A percentile compares a stretch with the other conserved stretches of the same genome.
Conservation (phyloP, 768 basidiomycete species). For the Russula abietina region DNA sequence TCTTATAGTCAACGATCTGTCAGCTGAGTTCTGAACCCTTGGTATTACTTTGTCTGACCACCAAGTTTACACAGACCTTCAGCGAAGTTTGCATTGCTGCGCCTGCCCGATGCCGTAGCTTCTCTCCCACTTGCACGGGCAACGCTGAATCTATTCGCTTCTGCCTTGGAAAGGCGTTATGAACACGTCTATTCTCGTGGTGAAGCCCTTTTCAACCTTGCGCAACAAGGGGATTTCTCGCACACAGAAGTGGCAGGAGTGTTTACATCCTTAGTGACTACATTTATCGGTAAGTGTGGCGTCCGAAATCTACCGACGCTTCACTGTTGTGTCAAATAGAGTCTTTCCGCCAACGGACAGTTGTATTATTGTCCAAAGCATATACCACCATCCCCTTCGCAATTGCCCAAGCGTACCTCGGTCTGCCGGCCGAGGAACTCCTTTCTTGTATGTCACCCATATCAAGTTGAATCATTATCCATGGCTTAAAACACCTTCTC, state of each 20-base stretch:
- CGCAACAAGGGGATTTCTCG: slow-evolving; percentile 40
- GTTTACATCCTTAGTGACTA: slow-evolving; percentile 39
- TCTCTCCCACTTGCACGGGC: slow-evolving; percentile 42
- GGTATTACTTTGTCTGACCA: neutral
- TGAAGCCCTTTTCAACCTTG: slow-evolving; percentile 37
- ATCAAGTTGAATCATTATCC: slow-evolving; percentile 10
- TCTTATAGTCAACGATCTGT: slow-evolving; percentile 60
- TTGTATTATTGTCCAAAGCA: slow-evolving; percentile 52
- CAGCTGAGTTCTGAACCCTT: slow-evolving; percentile 27
- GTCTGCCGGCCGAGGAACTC: slow-evolving; percentile 35
- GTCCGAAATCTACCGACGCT: neutral
- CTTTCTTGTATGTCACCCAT: slow-evolving; percentile 30
- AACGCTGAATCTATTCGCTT: slow-evolving; percentile 43
- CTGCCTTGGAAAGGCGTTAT: slow-evolving; percentile 52
- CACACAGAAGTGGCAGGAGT: slow-evolving; percentile 43
- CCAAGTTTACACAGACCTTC: slow-evolving; percentile 41
- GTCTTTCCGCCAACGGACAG: slow-evolving; percentile 51
- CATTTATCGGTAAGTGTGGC: slow-evolving; percentile 44
- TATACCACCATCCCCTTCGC: slow-evolving; percentile 55
- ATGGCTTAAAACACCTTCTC: neutral
- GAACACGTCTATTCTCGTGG: slow-evolving; percentile 49
- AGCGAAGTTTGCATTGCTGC: slow-evolving; percentile 51
- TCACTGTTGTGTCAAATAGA: slow-evolving; percentile 34
- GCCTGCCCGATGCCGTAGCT: slow-evolving; percentile 46
- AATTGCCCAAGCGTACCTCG: slow-evolving; percentile 53